Evolutionary conservation across 1,284 basidiomycete species (phyloP), one percentile per base, ranked within the genome.

Genomic region (Ganoderma sinense): DNA sequence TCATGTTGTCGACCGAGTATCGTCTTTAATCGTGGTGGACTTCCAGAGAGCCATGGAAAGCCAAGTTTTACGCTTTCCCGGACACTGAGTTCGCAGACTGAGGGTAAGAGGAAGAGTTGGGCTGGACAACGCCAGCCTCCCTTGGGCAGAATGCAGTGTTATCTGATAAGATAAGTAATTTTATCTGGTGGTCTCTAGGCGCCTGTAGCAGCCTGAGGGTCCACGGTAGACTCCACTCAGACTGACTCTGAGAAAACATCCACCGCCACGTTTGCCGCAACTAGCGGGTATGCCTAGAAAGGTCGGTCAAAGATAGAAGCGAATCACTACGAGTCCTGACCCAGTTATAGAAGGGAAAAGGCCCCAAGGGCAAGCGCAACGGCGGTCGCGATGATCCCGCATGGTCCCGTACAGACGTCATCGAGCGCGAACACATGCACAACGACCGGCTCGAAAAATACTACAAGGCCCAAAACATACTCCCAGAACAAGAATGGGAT

Each of bases 401-500:
- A n/a, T 73, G 67, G 74, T 71, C 56, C 75, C 75, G 80, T 31
- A 75, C 79, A 5, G 79, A 79, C 61, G 69, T 78, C n/a, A 75
- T 91, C 62, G 86, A 87, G 66, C 88, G 84, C 73, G 75, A 82
- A 53, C 87, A 90, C 78, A 93, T 93, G 92, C 78, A 86, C 69
- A 96, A 96, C 78, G 87, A 87, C 59, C 86, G 87, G 1, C 92
- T 97, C 74, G 87, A 88, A 71, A 83, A 84, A 56, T 97, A 96
- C 81, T 97, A 97, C 84, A 87, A 88, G 79, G 84, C 88, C 0
- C 94, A 95, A 77, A 84, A 86, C n/a, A 88, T 94, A 61, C 80
- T 95, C 6, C 82, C 88, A 0, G 87, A 88, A 1, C 87, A 87
- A 4, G 95, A 99, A 81, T 99, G 96, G 95, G 87, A 90, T 4